Base-by-base conservation (phyloP, 306 rosid species). In the Abrus pulchellus region DNA sequence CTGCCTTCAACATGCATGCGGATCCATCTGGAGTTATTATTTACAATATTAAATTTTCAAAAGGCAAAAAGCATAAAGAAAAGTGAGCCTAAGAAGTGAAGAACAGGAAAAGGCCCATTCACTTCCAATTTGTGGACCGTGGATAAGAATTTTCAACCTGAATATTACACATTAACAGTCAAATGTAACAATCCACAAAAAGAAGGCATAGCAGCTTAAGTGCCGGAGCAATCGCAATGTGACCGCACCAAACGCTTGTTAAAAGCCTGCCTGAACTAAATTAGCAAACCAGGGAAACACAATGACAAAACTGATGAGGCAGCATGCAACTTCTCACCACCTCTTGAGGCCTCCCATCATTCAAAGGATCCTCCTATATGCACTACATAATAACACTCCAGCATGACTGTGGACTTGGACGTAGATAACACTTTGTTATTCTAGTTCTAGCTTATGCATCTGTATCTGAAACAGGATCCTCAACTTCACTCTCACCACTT, bases 401-500 rank as follows among this genome's bases (percentile, higher is more conserved):
- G 36, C 70, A 68, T 49, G 67, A 56, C 33, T 78, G 60, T 14
- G 33, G 61, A 5, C 44, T 48, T 66, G 53, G 50, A 64, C 41
- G 36, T 67, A 1, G 40, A 73, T 80, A 40, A 20, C 76, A 53
- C 52, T 66, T 55, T 68, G 28, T 13, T 57, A 47, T 50, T 77
- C 80, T 45, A 40, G 79, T 60, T 20, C 40, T 36, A 36, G 3
- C 49, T 76, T 83, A 88, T n/a, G 88, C 54, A 14, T 92, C 88
- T 40, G 88, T 61, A 30, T 88, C 92, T 1, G 92, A 84, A 36
- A 13, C 75, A 34, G 92, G 91, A 84, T 90, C 84, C 72, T 92
- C 90, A n/a, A 82, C 87, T 75, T 91, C 94, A 57, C 93, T 83
- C 77, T 88, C 92, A 52, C 77, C 88, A 56, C 75, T 82, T 41